These are phyloP conservation scores for Plasmopara muralis DNA, from an alignment of 352 stramenopile genomes.

Conservation along the genomic window DNA sequence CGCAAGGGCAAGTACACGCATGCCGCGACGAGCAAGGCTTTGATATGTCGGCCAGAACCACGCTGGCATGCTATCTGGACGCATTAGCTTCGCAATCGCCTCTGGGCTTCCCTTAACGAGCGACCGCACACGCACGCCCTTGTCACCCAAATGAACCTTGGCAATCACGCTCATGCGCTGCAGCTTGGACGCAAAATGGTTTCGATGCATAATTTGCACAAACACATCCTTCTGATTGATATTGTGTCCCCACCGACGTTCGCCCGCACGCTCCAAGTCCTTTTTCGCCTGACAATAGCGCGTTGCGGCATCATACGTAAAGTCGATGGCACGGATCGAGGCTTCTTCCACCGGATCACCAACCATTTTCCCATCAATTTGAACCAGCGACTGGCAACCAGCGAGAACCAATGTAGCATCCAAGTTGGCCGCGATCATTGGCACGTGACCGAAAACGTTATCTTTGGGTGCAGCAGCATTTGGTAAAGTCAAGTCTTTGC, in stretches of 20 bases:
- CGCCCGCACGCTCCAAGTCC: slow-evolving; percentile 52
- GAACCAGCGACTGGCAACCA: slow-evolving; percentile 96
- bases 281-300: slow-evolving; percentile 73
- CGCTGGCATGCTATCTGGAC: slow-evolving; percentile 64
- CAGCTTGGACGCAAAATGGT: slow-evolving; percentile 94
- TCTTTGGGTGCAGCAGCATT: slow-evolving; percentile 30
- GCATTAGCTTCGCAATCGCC: slow-evolving; percentile 84
- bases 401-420: slow-evolving; percentile 78
- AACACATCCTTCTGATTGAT: slow-evolving; percentile 77
- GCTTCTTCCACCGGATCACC: slow-evolving; percentile 98
- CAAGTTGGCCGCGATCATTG: slow-evolving; percentile 81
- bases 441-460: slow-evolving; percentile 57
- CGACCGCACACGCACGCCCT: slow-evolving; percentile 66
- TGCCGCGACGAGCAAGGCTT: slow-evolving; percentile 70
- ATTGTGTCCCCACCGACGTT: slow-evolving; percentile 61
- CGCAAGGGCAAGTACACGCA: slow-evolving; percentile 93
- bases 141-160: slow-evolving; percentile 72
- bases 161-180: slow-evolving; percentile 97
- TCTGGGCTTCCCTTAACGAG: slow-evolving; percentile 98
- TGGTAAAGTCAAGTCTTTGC: slow-evolving; percentile 48
- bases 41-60: slow-evolving; percentile 90
- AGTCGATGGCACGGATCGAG: slow-evolving; percentile 95
- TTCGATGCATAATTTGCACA: slow-evolving; percentile 90
- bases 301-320: slow-evolving; percentile 67
- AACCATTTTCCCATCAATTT: slow-evolving; percentile 94